Percentiles rank a stretch among this genome's conserved stretches.
phyloP scores from a whole-genome alignment of 75 land plant genomes.

The Isoetes taiwanensis region DNA sequence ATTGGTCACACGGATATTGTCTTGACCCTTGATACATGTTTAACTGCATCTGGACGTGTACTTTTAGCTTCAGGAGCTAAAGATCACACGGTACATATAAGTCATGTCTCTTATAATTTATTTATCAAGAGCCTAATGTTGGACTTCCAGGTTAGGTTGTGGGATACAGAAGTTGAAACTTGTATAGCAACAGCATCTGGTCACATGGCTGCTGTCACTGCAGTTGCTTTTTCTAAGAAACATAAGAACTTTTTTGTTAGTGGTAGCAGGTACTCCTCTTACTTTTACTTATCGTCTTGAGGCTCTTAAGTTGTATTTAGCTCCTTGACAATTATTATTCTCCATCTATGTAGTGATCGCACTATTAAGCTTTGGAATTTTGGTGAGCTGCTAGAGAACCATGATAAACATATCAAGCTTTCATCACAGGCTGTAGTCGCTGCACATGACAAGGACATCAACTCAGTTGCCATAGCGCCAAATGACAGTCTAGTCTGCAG shows the following conservation, averaged over 20 bases:
- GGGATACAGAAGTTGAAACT: slow-evolving; percentile 48
- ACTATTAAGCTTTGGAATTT: slow-evolving; percentile 77
- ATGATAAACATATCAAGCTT: slow-evolving; percentile 22
- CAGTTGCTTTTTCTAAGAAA: slow-evolving; percentile 78
- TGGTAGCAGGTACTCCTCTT: slow-evolving; percentile 57
- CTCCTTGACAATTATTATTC: background rate
- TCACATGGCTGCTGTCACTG: slow-evolving; percentile 80
- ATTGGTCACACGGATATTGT: slow-evolving; percentile 77
- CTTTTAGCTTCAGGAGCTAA: slow-evolving; percentile 36
- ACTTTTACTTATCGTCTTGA: background rate
- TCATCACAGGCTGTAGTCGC: slow-evolving; percentile 57
- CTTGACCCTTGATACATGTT: slow-evolving; percentile 55
- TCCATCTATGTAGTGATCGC: slow-evolving; percentile 55
- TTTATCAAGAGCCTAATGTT: slow-evolving; percentile 20
- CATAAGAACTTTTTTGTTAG: slow-evolving; percentile 58
- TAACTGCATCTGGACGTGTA: slow-evolving; percentile 9
- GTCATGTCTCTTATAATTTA: slow-evolving; percentile 20
- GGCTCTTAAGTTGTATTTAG: background rate
- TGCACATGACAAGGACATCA: slow-evolving; percentile 94
- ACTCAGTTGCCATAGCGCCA: slow-evolving; percentile 74
- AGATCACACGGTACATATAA: slow-evolving; percentile 26
- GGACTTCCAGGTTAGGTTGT: slow-evolving; percentile 59
- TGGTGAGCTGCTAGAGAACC: slow-evolving; percentile 22
- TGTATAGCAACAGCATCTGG: slow-evolving; percentile 70
- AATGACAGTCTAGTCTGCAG: slow-evolving; percentile 81